Evolutionary conservation across 257 asterid species (phyloP).

Genomic region (Craterostigma plantagineum): DNA sequence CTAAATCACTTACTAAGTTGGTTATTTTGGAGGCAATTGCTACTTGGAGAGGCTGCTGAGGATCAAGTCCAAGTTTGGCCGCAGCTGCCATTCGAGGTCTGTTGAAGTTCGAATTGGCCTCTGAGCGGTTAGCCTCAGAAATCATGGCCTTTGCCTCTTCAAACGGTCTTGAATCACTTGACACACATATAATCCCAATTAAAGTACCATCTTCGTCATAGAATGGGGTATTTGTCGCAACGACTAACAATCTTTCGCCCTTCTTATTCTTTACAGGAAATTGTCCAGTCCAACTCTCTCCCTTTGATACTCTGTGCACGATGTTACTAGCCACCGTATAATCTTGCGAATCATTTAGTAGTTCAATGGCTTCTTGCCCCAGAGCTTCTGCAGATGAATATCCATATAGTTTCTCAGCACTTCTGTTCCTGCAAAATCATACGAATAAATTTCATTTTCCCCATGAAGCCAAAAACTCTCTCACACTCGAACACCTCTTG

Average conservation of each 20-base stretch:
- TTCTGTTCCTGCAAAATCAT: slow-evolving; percentile 46
- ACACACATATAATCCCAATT: slow-evolving; percentile 53
- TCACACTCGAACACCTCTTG: too few relatives aligned
- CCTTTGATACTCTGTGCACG: slow-evolving; percentile 29
- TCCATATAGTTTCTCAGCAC: slow-evolving; percentile 65
- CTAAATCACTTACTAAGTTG: slow-evolving; percentile 41
- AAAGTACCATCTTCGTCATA: slow-evolving; percentile 60
- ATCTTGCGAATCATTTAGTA: slow-evolving; percentile 32
- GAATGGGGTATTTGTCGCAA: slow-evolving; percentile 62
- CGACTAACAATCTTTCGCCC: slow-evolving; percentile 37
- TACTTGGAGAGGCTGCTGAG: slow-evolving; percentile 71
- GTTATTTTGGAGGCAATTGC: slow-evolving; percentile 73
- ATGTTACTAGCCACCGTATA: slow-evolving; percentile 26
- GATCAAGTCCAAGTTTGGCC: slow-evolving; percentile 49
- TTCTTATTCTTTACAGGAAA: slow-evolving; percentile 54
- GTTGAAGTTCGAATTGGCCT: slow-evolving; percentile 22
- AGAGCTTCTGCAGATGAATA: slow-evolving; percentile 56
- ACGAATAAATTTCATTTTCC: neutral
- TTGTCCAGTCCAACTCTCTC: slow-evolving; percentile 78
- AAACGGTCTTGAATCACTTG: slow-evolving; percentile 42
- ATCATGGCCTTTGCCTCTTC: slow-evolving; percentile 28
- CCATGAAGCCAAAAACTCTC: too few relatives aligned
- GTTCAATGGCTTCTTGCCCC: slow-evolving; percentile 38
- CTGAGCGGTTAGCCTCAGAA: slow-evolving; percentile 15
- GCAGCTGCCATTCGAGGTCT: slow-evolving; percentile 34